Evolutionary conservation across 169 alveolate species (phyloP).

Genomic region (Amoebophrya sp.): DNA sequence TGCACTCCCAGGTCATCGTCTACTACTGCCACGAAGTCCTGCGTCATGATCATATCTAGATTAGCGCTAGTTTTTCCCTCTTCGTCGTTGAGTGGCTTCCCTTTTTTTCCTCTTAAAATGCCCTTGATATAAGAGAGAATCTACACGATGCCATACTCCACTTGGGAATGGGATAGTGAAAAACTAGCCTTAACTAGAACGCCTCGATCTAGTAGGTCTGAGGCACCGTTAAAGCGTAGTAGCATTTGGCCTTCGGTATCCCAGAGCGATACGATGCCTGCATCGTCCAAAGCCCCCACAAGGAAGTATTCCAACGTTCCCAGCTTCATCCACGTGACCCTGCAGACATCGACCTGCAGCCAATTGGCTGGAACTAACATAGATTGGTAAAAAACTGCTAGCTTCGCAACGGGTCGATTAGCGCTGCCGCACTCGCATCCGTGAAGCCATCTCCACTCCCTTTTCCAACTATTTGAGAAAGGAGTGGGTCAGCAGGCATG

Average conservation of each 20-base stretch:
- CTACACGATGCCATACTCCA: too few species aligned
- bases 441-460: too few species aligned
- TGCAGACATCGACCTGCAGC: background rate
- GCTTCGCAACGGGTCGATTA: background rate
- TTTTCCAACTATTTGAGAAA: too few species aligned
- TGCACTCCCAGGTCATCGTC: background rate
- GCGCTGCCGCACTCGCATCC: too few species aligned
- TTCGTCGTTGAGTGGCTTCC: too few species aligned
- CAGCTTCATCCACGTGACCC: background rate
- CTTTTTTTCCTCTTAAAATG: too few species aligned
- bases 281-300: background rate
- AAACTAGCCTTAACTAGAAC: too few species aligned
- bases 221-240: background rate
- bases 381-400: background rate
- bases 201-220: too few species aligned
- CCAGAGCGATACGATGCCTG: background rate
- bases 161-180: too few species aligned
- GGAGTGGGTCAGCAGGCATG: too few species aligned
- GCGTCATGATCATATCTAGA: background rate
- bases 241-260: background rate
- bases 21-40: background rate
- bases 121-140: too few species aligned
- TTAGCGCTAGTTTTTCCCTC: too few species aligned
- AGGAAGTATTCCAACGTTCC: background rate
- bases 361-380: background rate